Base-by-base conservation (phyloP, 1,284 basidiomycete genomes). In the Thelephora terrestris region DNA sequence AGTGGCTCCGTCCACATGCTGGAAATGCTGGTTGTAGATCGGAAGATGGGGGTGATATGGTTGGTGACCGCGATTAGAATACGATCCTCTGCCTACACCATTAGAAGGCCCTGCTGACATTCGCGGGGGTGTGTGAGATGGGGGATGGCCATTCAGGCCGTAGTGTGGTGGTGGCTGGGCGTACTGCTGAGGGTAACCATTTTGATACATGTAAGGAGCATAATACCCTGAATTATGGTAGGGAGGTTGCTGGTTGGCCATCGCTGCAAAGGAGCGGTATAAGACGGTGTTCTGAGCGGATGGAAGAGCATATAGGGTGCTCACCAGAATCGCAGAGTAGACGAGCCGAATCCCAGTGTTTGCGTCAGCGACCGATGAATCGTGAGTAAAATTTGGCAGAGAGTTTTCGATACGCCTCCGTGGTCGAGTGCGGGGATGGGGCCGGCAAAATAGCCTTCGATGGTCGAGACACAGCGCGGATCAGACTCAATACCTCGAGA, bases 151-250 rank as follows among this genome's bases (percentile, higher is more conserved):
- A 38, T 47, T 51, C 23, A 51, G 32, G 27, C 29, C 42, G 39
- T 42, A 25, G n/a, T 7, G 39, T 4, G 39, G 39, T 42, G 39
- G 39, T 42, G n/a, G 39, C 39, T 42, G 39, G 9, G 57, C 29
- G 42, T 58, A 64, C 52, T 64, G 62, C 58, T 61, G 61, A 12
- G 56, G 57, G 37, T 64, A 59, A 25, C 55, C 47, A 49, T 56
- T 61, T 17, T 56, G 58, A 45, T 64, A 65, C 45, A 58, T 49
- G 51, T 66, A 66, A 47, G 62, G 42, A 45, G 55, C 51, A 37
- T 66, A 64, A 47, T 62, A 66, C 23, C 64, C 65, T 12, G 65
- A 58, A 48, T 61, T 61, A 7, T 63, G 51, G 48, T 65, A 66
- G 2, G 58, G 59, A 34, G 62, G 59, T 49, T 65, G 63, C 25